Evolutionary conservation across 441 rosid species (phyloP).

Genomic region (Dalechampia spathulata): DNA sequence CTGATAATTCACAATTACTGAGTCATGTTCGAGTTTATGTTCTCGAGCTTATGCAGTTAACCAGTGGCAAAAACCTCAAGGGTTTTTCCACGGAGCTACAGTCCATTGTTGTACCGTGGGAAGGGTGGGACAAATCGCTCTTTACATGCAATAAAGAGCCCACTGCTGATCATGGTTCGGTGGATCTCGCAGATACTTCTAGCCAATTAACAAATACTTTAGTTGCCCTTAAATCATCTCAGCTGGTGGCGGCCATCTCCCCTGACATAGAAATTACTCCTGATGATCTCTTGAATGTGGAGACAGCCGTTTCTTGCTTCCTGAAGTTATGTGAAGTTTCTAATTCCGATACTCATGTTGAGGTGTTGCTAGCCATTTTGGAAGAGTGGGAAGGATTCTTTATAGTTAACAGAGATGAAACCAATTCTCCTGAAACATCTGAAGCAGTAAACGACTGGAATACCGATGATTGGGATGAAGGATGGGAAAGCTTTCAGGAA

Average conservation of each 20-base stretch:
- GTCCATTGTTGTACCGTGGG: conserved; percentile 66
- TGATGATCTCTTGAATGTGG: conserved; percentile 54
- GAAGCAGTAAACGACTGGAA: conserved; percentile 60
- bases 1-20: conserved; percentile 72
- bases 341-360: conserved; percentile 38
- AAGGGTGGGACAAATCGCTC: conserved; percentile 66
- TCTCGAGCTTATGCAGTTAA: conserved; percentile 83
- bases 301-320: conserved; percentile 65
- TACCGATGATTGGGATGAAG: conserved; percentile 86
- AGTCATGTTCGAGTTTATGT: conserved; percentile 71
- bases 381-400: conserved; percentile 94
- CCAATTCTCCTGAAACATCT: conserved; percentile 32
- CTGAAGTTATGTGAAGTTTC: conserved; percentile 56
- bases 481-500: conserved; percentile 98
- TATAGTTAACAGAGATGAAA: conserved; percentile 35
- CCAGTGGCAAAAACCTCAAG: conserved; percentile 51
- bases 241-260: conserved; percentile 58
- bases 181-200: conserved; percentile 48
- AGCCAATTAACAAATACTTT: conserved; percentile 69
- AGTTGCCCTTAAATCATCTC: conserved; percentile 90
- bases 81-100: conserved; percentile 53
- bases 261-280: conserved; percentile 63
- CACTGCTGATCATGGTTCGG: conserved; percentile 27
- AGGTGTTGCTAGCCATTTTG: conserved; percentile 61
- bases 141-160: conserved; percentile 36